Percentiles rank a stretch among this genome's conserved stretches.
phyloP scores from a whole-genome alignment of 169 alveolate species.

The Cryptosporidium parvum region DNA sequence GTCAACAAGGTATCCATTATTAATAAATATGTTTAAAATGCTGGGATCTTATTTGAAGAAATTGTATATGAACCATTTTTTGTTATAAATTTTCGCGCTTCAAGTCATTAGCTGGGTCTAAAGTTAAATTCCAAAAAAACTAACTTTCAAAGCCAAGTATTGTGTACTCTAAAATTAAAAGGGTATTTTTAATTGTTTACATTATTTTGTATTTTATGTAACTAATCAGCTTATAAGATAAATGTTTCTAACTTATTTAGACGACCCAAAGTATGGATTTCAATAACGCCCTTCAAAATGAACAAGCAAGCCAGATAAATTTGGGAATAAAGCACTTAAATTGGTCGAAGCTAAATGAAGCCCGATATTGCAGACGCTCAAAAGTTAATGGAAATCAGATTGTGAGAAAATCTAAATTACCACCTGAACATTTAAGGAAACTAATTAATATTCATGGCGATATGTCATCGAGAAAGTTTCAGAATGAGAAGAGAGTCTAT shows the following conservation, averaged over 20 bases:
- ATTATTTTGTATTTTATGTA: background rate
- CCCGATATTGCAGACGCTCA: background rate
- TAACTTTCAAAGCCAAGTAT: background rate
- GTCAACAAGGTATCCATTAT: conserved; percentile 6
- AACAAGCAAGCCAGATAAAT: background rate
- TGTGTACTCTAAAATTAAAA: background rate
- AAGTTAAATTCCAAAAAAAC: background rate
- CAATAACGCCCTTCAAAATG: background rate
- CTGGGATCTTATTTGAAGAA: background rate
- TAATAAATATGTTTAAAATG: background rate
- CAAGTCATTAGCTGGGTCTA: background rate
- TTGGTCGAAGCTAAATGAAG: conserved; percentile 46
- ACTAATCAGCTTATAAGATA: background rate
- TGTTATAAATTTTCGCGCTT: background rate
- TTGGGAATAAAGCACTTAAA: conserved; percentile 1
- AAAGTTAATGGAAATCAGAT: background rate
- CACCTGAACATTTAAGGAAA: conserved; percentile 99
- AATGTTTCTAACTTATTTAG: background rate
- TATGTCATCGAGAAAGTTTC: conserved; percentile 95
- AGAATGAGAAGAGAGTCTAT: conserved; percentile 96
- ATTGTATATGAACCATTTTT: background rate
- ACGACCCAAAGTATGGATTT: background rate
- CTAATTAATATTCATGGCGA: conserved; percentile 98
- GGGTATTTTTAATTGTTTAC: background rate
- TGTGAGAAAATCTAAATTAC: conserved; percentile 87